Evolutionary conservation across 768 basidiomycete genomes (phyloP).

Genomic region (Mycena galopus): DNA sequence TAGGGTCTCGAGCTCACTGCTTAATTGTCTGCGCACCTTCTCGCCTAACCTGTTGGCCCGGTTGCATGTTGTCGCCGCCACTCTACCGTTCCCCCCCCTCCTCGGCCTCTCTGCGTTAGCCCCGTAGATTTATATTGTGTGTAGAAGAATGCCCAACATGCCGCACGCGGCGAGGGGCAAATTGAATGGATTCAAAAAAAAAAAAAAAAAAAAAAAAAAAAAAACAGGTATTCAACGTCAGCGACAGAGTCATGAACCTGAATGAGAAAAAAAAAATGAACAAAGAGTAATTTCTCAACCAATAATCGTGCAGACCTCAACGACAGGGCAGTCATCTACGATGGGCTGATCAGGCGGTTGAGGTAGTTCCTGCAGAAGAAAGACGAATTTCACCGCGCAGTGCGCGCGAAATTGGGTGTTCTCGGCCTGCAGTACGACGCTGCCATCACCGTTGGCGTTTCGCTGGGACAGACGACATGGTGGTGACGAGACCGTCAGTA

Average conservation of each 20-base stretch:
- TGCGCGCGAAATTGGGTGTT: not conserved
- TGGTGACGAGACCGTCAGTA: not conserved
- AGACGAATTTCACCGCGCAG: not conserved
- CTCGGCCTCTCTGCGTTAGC: too few species aligned
- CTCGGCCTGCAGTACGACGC: not conserved
- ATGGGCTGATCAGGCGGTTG: not conserved
- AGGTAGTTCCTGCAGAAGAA: not conserved
- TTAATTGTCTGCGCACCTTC: too few species aligned
- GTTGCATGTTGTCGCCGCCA: too few species aligned
- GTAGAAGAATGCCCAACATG: too few species aligned
- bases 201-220: too few species aligned
- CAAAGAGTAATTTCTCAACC: not conserved
- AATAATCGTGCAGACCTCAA: not conserved
- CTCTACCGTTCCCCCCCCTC: too few species aligned
- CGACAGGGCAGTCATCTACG: not conserved
- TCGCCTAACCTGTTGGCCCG: too few species aligned
- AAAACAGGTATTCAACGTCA: too few species aligned
- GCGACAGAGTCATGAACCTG: not conserved
- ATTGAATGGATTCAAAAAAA: too few species aligned
- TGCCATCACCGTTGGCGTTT: conserved; percentile 7
- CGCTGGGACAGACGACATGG: not conserved
- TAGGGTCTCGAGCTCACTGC: too few species aligned
- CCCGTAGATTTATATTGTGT: too few species aligned
- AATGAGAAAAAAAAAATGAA: not conserved
- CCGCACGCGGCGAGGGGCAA: too few species aligned